Conservation (phyloP, 805 yeast species). For the Starmerella potacharoeniae region DNA sequence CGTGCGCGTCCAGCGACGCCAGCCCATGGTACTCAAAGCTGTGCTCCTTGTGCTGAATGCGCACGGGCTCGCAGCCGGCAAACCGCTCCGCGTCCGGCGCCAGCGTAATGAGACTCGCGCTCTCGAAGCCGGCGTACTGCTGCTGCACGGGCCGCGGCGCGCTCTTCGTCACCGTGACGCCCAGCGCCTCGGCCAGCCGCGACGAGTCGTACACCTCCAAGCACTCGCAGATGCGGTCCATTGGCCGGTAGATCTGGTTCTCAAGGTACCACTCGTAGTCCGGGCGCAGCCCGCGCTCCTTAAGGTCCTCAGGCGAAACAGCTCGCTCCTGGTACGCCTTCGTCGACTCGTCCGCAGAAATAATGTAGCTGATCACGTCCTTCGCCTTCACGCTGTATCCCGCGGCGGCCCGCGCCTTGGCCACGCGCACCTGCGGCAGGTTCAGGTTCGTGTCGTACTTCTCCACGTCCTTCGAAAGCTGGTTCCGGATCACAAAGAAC, state of each 20-base stretch:
- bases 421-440: conserved; percentile 77
- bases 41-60: conserved; percentile 33
- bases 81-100: conserved; percentile 63
- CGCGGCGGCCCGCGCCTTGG: conserved; percentile 61
- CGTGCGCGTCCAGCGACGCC: conserved; percentile 52
- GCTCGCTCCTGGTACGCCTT: conserved; percentile 66
- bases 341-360: conserved; percentile 40
- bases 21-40: conserved; percentile 66
- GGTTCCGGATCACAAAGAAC: conserved; percentile 72
- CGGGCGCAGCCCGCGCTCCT: conserved; percentile 43
- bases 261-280: conserved; percentile 74
- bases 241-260: conserved; percentile 82
- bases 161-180: conserved; percentile 39
- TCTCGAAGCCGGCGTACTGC: conserved; percentile 42
- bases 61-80: conserved; percentile 46
- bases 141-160: conserved; percentile 58
- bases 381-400: conserved; percentile 86
- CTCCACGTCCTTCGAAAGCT: conserved; percentile 76
- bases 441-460: conserved; percentile 47
- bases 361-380: conserved; percentile 76
- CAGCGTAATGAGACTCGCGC: conserved; percentile 9
- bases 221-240: conserved; percentile 72
- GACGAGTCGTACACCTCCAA: conserved; percentile 79
- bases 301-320: conserved; percentile 62
- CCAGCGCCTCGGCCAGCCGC: conserved; percentile 64